Evolutionary conservation across 2,329 filamentous ascomycete species (phyloP).

Genomic region (Colletotrichum trifolii): DNA sequence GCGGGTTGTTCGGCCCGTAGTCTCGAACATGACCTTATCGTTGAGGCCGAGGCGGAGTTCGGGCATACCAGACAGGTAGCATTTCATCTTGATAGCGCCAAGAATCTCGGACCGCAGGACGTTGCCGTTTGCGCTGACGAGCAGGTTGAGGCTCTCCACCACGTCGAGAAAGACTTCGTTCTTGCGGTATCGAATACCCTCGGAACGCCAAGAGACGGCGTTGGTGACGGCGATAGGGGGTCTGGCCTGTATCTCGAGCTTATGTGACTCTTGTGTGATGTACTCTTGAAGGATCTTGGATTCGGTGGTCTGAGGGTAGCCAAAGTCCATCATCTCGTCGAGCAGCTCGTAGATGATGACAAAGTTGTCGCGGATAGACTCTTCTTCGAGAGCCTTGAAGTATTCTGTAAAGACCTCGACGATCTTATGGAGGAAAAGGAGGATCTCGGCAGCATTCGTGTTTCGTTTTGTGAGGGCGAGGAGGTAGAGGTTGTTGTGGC

Average conservation of each 20-base stretch:
- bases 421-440: constrained; percentile 97
- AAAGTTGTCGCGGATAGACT: constrained; percentile 99
- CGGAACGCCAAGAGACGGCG: constrained; percentile 96
- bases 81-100: constrained; percentile 99
- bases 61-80: constrained; percentile 98
- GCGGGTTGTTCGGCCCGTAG: constrained; percentile 90
- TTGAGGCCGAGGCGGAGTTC: constrained; percentile 94
- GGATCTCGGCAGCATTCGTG: constrained; percentile 97
- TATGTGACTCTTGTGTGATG: constrained; percentile 99
- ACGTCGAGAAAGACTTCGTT: constrained; percentile 99
- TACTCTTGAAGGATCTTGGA: constrained; percentile 99
- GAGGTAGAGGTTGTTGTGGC: constrained; percentile 98
- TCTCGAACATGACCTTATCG: constrained; percentile 99
- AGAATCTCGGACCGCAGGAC: constrained; percentile 96
- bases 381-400: constrained; percentile 98
- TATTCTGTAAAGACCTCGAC: constrained; percentile 99
- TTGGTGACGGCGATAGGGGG: constrained; percentile 98
- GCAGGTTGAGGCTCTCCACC: constrained; percentile 93
- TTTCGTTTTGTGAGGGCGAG: constrained; percentile 98
- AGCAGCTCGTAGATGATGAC: constrained; percentile 98
- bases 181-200: constrained; percentile 98
- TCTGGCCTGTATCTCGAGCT: constrained; percentile 94
- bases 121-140: constrained; percentile 94
- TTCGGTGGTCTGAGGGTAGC: constrained; percentile 98
- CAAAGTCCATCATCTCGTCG: constrained; percentile 99